Base-by-base conservation (phyloP, 2,329 filamentous ascomycete genomes). In the Cylindrodendrum hubeiense region DNA sequence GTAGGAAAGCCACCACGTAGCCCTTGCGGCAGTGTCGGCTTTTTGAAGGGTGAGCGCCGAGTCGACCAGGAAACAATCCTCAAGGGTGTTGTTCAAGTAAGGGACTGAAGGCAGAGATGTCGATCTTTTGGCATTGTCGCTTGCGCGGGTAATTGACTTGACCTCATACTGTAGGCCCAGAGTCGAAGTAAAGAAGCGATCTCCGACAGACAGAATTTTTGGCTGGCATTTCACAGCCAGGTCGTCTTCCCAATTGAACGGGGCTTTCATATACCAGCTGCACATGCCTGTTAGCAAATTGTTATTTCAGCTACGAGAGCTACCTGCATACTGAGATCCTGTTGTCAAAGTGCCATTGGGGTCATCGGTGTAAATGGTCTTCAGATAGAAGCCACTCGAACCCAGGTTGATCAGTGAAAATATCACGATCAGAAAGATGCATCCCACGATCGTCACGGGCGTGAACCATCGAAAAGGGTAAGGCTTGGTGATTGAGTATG, bases 381-480 rank as follows among this genome's bases (percentile, higher is more conserved):
- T 64, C 1, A 69, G 15, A 2, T 68, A 66, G 28, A 60, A 68
- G 0, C 59, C 66, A n/a, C 56, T 68, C 0, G 66, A 69, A 2
- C 55, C 67, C 8, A 69, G 39, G n/a, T 69, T 69, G 24, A 68
- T 34, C 15, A 69, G 34, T 0, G 66, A 64, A 15, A 68, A 69
- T 1, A 69, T 0, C 0, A 64, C 59, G 0, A 37, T 54, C 5
- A 68, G 10, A 4, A 61, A 3, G 7, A 64, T 2, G 0, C 59
- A 47, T 4, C 63, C 66, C 0, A n/a, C 22, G 0, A 68, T 19
- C 2, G 47, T 41, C 4, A 69, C 63, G 0, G 58, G 55, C 1
- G 66, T 68, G 26, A 69, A 68, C 63, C 67, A 69, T 22, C 63
- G 44, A 4, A 68, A 69, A 3, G 67, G 66, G 7, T 59, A 69